Evolutionary conservation across 2,329 filamentous ascomycete species (phyloP).

Genomic region (Xylaria sp.): DNA sequence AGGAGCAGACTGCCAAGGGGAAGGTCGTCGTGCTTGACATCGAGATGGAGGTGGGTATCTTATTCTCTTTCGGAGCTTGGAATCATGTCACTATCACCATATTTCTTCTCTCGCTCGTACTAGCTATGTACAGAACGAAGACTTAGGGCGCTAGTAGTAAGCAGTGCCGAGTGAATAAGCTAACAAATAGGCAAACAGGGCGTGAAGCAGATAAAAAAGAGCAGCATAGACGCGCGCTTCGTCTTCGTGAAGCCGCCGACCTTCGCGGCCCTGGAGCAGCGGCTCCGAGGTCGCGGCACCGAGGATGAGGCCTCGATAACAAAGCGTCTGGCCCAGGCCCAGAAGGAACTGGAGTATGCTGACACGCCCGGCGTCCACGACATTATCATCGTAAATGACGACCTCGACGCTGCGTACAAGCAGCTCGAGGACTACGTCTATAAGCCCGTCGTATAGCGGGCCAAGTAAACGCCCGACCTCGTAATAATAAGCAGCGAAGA

Average conservation of each 20-base stretch:
- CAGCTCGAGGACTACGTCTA: conserved; percentile 64
- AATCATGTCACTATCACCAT: too few species aligned
- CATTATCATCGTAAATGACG: conserved; percentile 72
- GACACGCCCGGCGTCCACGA: conserved; percentile 74
- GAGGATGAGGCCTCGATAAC: conserved; percentile 78
- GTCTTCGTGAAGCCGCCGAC: conserved; percentile 87
- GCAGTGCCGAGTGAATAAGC: neutral
- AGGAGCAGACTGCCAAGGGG: conserved; percentile 76
- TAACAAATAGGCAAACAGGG: conserved; percentile 58
- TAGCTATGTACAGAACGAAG: neutral
- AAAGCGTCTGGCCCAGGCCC: conserved; percentile 77
- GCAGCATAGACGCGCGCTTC: conserved; percentile 75
- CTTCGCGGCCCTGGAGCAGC: conserved; percentile 76
- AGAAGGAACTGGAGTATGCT: conserved; percentile 78
- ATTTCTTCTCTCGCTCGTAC: too few species aligned
- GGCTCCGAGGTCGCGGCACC: conserved; percentile 80
- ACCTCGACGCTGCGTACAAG: conserved; percentile 63
- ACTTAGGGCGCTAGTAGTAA: too few species aligned
- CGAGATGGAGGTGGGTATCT: conserved; percentile 82
- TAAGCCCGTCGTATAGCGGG: conserved; percentile 41
- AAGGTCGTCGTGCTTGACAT: conserved; percentile 89
- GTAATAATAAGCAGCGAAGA: conserved; percentile 21
- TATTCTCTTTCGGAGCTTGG: neutral
- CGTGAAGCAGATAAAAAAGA: conserved; percentile 90
- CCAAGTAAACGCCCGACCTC: conserved; percentile 14